Evolutionary conservation across 1,139 yeast species (phyloP).

Genomic region (Nakaseomyces bracarensis): DNA sequence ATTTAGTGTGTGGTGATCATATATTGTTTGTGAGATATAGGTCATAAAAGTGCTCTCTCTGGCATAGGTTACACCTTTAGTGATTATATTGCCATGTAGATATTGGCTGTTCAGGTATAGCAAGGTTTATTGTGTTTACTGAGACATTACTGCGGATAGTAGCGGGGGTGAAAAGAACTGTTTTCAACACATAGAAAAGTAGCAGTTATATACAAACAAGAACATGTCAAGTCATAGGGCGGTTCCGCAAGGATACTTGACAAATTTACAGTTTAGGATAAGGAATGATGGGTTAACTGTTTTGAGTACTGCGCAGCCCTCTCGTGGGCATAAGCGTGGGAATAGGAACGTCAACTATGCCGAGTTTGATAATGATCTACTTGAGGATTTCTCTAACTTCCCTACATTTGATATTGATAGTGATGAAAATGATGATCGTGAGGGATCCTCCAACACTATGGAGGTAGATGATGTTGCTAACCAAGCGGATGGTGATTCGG

Average conservation of each 20-base stretch:
- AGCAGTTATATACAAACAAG: too few relatives aligned
- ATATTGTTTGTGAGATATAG: too few relatives aligned
- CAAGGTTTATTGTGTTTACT: too few relatives aligned
- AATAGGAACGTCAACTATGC: slow-evolving; percentile 67
- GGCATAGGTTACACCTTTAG: too few relatives aligned
- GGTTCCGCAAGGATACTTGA: slow-evolving; percentile 64
- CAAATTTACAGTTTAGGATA: slow-evolving; percentile 61
- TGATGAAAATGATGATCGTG: slow-evolving; percentile 14
- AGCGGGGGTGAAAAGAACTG: neutral
- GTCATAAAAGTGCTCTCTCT: too few relatives aligned
- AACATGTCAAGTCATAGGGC: slow-evolving; percentile 6
- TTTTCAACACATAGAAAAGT: neutral
- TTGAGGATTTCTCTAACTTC: slow-evolving; percentile 43
- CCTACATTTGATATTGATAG: slow-evolving; percentile 17
- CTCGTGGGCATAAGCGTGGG: slow-evolving; percentile 73
- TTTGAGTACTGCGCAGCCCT: slow-evolving; percentile 62
- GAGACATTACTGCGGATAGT: too few relatives aligned
- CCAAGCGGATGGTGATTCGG: slow-evolving; percentile 19
- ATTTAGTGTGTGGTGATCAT: neutral
- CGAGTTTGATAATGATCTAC: slow-evolving; percentile 72
- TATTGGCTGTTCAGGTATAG: too few relatives aligned
- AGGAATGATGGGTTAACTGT: slow-evolving; percentile 60
- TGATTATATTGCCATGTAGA: too few relatives aligned
- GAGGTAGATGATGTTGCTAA: slow-evolving; percentile 1
- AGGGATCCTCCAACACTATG: slow-evolving; percentile 16